These are phyloP conservation scores for Corymbia citriodora DNA, from an alignment of 441 rosid genomes.

Conservation along the genomic window DNA sequence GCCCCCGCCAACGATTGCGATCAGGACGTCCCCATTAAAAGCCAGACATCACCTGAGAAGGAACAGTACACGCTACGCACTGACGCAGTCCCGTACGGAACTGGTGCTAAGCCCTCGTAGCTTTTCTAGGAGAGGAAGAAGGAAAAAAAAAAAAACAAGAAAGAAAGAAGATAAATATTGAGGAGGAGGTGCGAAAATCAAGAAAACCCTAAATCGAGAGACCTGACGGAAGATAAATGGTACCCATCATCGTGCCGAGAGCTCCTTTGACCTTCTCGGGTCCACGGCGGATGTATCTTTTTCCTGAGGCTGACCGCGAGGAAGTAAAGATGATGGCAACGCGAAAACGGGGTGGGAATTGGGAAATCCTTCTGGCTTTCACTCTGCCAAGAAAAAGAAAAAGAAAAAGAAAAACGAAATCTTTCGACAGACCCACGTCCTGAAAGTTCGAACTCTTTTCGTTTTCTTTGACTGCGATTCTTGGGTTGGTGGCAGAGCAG, in stretches of 20 bases:
- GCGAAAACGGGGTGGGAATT: background rate
- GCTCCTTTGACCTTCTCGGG: background rate
- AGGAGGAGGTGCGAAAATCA: background rate
- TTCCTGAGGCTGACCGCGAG: background rate
- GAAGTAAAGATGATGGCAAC: background rate
- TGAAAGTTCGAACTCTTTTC: background rate
- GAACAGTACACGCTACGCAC: background rate
- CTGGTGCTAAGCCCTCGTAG: background rate
- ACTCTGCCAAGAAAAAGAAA: background rate
- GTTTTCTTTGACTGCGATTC: background rate
- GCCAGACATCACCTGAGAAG: background rate
- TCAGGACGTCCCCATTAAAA: background rate
- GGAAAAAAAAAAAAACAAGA: background rate
- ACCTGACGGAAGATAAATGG: background rate
- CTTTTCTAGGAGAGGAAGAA: background rate
- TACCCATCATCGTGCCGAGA: background rate
- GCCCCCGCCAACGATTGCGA: background rate
- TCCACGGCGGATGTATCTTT: background rate
- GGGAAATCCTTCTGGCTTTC: background rate
- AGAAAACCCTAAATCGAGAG: background rate
- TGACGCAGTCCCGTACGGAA: background rate
- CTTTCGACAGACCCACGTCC: background rate
- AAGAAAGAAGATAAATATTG: background rate
- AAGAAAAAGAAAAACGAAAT: too few species aligned
- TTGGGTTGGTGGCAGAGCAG: background rate